A percentile compares a stretch with the other conserved stretches of the same genome.
phyloP scores from a whole-genome alignment of 1,139 yeast species.

The Diutina ranongensis region DNA sequence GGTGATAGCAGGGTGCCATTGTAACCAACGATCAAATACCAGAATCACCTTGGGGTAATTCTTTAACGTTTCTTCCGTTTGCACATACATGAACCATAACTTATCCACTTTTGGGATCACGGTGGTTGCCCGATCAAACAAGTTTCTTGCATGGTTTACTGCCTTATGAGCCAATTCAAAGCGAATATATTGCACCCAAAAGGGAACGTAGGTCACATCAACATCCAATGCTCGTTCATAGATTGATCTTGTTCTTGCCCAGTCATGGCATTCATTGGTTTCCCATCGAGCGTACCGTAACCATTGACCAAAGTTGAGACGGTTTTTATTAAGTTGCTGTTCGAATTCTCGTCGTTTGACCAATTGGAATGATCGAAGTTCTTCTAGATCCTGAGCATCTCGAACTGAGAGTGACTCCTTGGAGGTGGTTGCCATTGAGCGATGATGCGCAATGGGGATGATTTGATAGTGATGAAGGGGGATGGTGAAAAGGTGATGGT shows the following conservation, averaged over 20 bases:
- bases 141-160: slow-evolving; percentile 79
- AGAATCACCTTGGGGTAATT: slow-evolving; percentile 51
- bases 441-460: too few relatives aligned
- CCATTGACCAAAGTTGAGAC: slow-evolving; percentile 83
- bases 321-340: slow-evolving; percentile 70
- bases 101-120: slow-evolving; percentile 71
- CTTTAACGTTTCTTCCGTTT: slow-evolving; percentile 71
- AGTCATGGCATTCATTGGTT: slow-evolving; percentile 60
- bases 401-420: not conserved
- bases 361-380: slow-evolving; percentile 62
- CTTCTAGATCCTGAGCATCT: slow-evolving; percentile 57
- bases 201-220: slow-evolving; percentile 59
- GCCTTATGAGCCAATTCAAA: slow-evolving; percentile 62
- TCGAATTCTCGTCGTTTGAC: slow-evolving; percentile 76
- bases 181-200: slow-evolving; percentile 82
- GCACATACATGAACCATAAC: slow-evolving; percentile 75
- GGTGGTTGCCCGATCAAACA: slow-evolving; percentile 69
- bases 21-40: slow-evolving; percentile 71
- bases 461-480: not conserved
- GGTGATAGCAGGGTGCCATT: slow-evolving; percentile 52
- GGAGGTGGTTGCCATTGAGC: not conserved
- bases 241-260: slow-evolving; percentile 64
- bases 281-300: slow-evolving; percentile 87
- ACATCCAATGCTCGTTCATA: slow-evolving; percentile 83
- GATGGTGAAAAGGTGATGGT: too few relatives aligned